Evolutionary conservation across 495 filamentous ascomycete genomes (phyloP).

Genomic region (Neurospora sp.): DNA sequence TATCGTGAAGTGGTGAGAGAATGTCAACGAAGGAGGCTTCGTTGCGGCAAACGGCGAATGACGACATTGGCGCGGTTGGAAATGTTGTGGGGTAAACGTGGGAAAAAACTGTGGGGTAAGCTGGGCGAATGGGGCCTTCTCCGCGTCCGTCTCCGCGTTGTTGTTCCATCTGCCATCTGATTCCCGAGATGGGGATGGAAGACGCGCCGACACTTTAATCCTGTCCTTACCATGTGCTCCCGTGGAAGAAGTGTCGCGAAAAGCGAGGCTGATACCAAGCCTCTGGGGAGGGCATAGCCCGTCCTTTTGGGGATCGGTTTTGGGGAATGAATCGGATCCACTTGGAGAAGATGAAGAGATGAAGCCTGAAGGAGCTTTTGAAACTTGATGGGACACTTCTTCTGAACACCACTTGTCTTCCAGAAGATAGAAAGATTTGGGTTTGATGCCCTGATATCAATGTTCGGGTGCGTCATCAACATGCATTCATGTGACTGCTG

Average conservation of each 20-base stretch:
- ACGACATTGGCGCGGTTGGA: background rate
- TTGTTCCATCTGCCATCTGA: too few species aligned
- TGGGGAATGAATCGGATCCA: background rate
- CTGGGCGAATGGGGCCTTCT: background rate
- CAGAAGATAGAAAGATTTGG: too few species aligned
- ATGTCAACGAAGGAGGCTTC: background rate
- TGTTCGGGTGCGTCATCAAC: too few species aligned
- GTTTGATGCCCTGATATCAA: too few species aligned
- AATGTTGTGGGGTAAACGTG: background rate
- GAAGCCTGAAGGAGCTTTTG: too few species aligned
- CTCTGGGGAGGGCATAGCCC: background rate
- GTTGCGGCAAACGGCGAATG: background rate
- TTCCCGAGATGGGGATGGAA: too few species aligned
- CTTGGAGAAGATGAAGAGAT: background rate
- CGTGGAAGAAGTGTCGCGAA: background rate
- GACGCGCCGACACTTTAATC: background rate
- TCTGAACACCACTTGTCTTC: too few species aligned
- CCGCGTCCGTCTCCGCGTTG: background rate
- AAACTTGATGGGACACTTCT: too few species aligned
- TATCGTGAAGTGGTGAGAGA: slow-evolving; percentile 1
- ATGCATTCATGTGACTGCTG: background rate
- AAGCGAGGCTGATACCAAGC: background rate
- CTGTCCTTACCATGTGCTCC: background rate
- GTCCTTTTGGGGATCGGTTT: background rate
- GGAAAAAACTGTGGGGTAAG: background rate